Conservation (phyloP, 768 basidiomycete genomes). For the Guyanaporus albipodus region DNA sequence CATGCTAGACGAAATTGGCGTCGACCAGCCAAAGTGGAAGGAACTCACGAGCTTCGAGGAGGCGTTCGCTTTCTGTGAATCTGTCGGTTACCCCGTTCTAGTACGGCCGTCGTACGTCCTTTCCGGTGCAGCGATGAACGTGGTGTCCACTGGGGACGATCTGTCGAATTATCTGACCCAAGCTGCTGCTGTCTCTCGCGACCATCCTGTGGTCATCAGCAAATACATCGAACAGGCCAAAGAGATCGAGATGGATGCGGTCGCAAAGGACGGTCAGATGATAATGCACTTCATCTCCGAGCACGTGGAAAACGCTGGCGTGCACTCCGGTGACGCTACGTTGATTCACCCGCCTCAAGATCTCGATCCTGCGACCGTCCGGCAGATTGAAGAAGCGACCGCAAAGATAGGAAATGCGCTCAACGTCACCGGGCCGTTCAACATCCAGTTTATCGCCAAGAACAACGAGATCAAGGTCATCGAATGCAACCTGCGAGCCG, state of each 20-base stretch:
- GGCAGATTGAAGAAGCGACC: conserved; percentile 94
- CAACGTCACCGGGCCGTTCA: conserved; percentile 97
- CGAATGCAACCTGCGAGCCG: conserved; percentile 97
- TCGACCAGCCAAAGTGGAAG: conserved; percentile 97
- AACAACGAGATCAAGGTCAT: conserved; percentile 99
- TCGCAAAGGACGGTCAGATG: conserved; percentile 96
- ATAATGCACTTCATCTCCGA: conserved; percentile 99
- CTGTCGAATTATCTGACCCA: conserved; percentile 89
- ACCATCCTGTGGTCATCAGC: conserved; percentile 96
- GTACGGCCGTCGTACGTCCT: conserved; percentile 97
- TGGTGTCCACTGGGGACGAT: conserved; percentile 91
- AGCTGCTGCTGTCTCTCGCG: conserved; percentile 93
- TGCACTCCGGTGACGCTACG: conserved; percentile 98
- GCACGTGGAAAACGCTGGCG: conserved; percentile 98
- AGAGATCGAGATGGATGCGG: conserved; percentile 99
- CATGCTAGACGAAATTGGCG: conserved; percentile 94
- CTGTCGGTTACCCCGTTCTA: conserved; percentile 92
- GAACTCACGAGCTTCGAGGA: conserved; percentile 90
- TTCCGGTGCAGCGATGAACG: conserved; percentile 99
- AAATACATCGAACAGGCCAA: conserved; percentile 99
- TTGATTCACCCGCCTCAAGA: conserved; percentile 98
- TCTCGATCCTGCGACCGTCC: conserved; percentile 93
- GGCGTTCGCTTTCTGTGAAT: conserved; percentile 84
- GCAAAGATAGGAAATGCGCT: conserved; percentile 96
- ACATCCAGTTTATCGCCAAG: conserved; percentile 99